These are phyloP conservation scores for Phytophthora colocasiae DNA, from an alignment of 352 stramenopile species.

Conservation along the genomic window DNA sequence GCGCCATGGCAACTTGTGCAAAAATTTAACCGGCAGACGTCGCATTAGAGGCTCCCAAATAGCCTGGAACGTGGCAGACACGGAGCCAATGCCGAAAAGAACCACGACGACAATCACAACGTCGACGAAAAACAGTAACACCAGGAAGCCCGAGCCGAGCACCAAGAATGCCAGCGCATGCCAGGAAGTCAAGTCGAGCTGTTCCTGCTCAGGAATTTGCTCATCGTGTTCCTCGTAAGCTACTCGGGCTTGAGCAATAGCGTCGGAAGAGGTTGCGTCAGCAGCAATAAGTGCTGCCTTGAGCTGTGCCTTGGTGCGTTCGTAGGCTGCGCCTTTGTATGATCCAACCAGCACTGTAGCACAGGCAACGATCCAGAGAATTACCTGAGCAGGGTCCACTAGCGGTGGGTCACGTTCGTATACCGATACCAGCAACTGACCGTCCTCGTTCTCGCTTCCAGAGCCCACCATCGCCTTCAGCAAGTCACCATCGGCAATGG, in stretches of 20 bases:
- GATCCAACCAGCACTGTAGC: slow-evolving; percentile 73
- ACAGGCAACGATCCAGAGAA: slow-evolving; percentile 84
- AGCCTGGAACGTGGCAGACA: slow-evolving; percentile 61
- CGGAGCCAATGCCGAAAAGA: slow-evolving; percentile 64
- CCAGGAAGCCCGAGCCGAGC: slow-evolving; percentile 88
- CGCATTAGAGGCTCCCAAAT: slow-evolving; percentile 71
- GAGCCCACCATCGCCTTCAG: slow-evolving; percentile 55
- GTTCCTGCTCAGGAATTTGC: slow-evolving; percentile 61
- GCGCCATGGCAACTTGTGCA: slow-evolving; percentile 51
- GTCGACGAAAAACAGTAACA: slow-evolving; percentile 93
- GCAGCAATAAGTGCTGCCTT: slow-evolving; percentile 54
- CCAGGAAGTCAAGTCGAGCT: slow-evolving; percentile 86
- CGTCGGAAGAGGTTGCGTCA: slow-evolving; percentile 61
- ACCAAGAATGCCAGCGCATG: slow-evolving; percentile 93
- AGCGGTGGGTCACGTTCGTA: slow-evolving; percentile 67
- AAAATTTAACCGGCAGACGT: slow-evolving; percentile 30
- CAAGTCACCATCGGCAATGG: slow-evolving; percentile 60
- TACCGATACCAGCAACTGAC: slow-evolving; percentile 58
- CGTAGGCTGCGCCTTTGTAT: slow-evolving; percentile 72
- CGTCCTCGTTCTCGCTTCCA: slow-evolving; percentile 25
- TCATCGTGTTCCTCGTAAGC: slow-evolving; percentile 71
- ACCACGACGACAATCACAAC: slow-evolving; percentile 82
- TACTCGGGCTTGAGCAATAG: slow-evolving; percentile 52
- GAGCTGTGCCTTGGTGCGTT: slow-evolving; percentile 71
- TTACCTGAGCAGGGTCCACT: slow-evolving; percentile 69